phyloP scores from a whole-genome alignment of 2,329 filamentous ascomycete species.

The Colletotrichum siamense region DNA sequence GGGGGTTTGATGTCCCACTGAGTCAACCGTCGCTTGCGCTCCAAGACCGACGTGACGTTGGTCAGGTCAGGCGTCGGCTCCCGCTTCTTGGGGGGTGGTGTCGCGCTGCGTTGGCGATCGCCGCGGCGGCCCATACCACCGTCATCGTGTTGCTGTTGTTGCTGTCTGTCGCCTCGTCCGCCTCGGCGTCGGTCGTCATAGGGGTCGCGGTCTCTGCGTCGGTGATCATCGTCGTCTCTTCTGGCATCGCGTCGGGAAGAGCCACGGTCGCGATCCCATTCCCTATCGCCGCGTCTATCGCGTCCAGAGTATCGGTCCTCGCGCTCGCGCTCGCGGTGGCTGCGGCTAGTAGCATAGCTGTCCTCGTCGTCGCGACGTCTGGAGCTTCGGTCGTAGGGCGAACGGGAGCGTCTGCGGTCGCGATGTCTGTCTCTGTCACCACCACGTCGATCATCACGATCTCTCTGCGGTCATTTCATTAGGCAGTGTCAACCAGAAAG shows the following conservation, averaged over 20 bases:
- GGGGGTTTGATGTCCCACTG: constrained; percentile 99
- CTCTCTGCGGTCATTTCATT: constrained; percentile 25
- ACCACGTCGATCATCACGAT: constrained; percentile 38
- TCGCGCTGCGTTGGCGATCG: constrained; percentile 73
- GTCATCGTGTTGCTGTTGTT: constrained; percentile 30
- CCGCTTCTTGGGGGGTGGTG: constrained; percentile 85
- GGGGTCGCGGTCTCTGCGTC: constrained; percentile 59
- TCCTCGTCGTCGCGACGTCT: constrained; percentile 79
- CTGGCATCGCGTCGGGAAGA: constrained; percentile 65
- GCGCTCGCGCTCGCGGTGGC: constrained; percentile 90
- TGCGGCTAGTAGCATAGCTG: constrained; percentile 90
- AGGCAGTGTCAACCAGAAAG: not conserved
- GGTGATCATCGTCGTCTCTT: constrained; percentile 71
- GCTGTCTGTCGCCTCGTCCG: constrained; percentile 48
- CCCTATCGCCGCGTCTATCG: constrained; percentile 71
- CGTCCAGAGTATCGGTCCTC: constrained; percentile 88
- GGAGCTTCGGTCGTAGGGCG: constrained; percentile 73
- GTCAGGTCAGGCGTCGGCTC: constrained; percentile 97
- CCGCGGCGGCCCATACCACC: constrained; percentile 49
- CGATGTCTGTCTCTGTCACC: constrained; percentile 47
- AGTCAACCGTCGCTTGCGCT: constrained; percentile 89
- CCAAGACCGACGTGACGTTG: constrained; percentile 79
- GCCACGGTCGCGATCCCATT: constrained; percentile 76
- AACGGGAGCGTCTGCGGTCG: constrained; percentile 82
- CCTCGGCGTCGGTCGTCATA: constrained; percentile 57